These are phyloP conservation scores for Fusarium succisae DNA, from an alignment of 2,329 filamentous ascomycete genomes.

Conservation along the genomic window DNA sequence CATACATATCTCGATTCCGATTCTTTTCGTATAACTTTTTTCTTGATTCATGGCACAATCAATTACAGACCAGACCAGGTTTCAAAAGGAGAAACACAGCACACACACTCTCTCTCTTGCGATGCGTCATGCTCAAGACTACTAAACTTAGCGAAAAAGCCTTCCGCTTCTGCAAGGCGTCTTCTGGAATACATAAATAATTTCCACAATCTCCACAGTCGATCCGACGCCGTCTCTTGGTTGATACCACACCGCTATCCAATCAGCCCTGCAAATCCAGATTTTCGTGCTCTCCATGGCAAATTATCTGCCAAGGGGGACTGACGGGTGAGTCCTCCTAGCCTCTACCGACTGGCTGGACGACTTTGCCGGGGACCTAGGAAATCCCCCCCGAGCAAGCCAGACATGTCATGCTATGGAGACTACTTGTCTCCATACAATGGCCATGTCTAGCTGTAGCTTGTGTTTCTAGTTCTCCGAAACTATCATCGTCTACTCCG, in stretches of 20 bases:
- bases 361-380: conserved; percentile 21
- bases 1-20: conserved; percentile 19
- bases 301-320: conserved; percentile 26
- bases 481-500: conserved; percentile 3
- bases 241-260: conserved; percentile 38
- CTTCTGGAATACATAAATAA: conserved; percentile 40
- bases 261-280: conserved; percentile 41
- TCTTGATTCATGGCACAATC: not conserved
- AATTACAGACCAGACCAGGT: not conserved
- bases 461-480: not conserved
- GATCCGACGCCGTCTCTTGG: conserved; percentile 27
- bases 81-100: conserved; percentile 18
- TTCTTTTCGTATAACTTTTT: conserved; percentile 3
- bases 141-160: conserved; percentile 14
- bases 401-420: not conserved
- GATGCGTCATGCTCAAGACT: conserved; percentile 17
- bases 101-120: not conserved
- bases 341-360: conserved; percentile 36
- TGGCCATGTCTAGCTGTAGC: not conserved
- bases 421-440: not conserved
- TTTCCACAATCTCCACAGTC: conserved; percentile 40
- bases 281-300: conserved; percentile 3
- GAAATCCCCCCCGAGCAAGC: conserved; percentile 11
- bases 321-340: conserved; percentile 6
- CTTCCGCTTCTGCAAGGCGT: conserved; percentile 13